phyloP scores from a whole-genome alignment of 2,329 filamentous ascomycete genomes.

The Rhynchosporium agropyri region DNA sequence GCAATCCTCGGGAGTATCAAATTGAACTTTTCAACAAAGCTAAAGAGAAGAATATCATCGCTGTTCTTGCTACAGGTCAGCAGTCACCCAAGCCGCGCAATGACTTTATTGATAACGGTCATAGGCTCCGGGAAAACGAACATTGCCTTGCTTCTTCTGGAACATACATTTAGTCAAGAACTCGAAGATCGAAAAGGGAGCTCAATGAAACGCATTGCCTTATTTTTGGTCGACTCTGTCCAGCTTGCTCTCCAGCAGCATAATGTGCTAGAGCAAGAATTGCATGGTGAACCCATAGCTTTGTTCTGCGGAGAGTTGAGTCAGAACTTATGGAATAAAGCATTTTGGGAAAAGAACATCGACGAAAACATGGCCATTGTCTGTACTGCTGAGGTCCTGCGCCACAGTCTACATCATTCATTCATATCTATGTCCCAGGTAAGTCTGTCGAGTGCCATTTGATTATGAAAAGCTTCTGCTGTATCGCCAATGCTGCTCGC shows the following conservation, averaged over 20 bases:
- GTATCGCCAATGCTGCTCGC: not conserved
- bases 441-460: not conserved
- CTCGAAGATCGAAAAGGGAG: conserved; percentile 63
- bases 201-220: conserved; percentile 65
- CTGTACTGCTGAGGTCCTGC: conserved; percentile 86
- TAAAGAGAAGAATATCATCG: conserved; percentile 83
- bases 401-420: conserved; percentile 75
- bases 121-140: conserved; percentile 89
- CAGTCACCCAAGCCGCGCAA: not conserved
- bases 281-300: conserved; percentile 69
- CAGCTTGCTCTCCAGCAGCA: conserved; percentile 89
- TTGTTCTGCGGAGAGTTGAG: conserved; percentile 74
- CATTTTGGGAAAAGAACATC: conserved; percentile 61
- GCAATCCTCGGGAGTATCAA: conserved; percentile 86
- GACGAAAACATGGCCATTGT: conserved; percentile 79
- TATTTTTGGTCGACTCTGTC: conserved; percentile 90
- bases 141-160: conserved; percentile 86
- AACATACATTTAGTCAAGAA: conserved; percentile 76
- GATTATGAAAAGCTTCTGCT: not conserved
- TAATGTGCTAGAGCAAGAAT: conserved; percentile 77
- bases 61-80: conserved; percentile 85
- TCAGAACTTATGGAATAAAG: conserved; percentile 60
- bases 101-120: conserved; percentile 23
- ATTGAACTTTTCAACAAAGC: conserved; percentile 87
- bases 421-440: conserved; percentile 74